Conservation (phyloP, 2,329 filamentous ascomycete genomes). For the Aspergillus niger region DNA sequence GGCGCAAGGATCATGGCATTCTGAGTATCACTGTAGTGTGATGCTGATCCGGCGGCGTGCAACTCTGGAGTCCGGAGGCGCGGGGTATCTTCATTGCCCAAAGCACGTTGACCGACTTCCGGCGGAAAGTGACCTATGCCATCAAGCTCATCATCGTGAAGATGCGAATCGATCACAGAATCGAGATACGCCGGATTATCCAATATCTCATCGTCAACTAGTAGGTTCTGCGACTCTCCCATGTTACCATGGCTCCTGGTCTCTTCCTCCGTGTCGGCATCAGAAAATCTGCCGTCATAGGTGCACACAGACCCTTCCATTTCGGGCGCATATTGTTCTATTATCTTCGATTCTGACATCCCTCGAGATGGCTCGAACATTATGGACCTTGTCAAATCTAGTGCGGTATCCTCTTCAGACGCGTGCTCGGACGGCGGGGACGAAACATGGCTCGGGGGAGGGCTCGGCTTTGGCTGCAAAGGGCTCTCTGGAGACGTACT, state of each 20-base stretch:
- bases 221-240: conserved; percentile 31
- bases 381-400: conserved; percentile 42
- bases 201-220: conserved; percentile 33
- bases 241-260: conserved; percentile 27
- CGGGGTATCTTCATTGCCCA: conserved; percentile 21
- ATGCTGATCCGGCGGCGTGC: conserved; percentile 6
- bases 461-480: conserved; percentile 36
- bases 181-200: conserved; percentile 44
- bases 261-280: conserved; percentile 44
- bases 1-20: neutral
- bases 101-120: conserved; percentile 5
- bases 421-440: conserved; percentile 30
- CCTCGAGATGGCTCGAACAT: conserved; percentile 37
- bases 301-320: conserved; percentile 38
- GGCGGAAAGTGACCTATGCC: conserved; percentile 21
- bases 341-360: neutral
- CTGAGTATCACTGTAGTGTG: conserved; percentile 9
- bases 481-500: conserved; percentile 37
- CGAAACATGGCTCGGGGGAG: conserved; percentile 30
- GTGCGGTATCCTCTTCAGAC: conserved; percentile 26
- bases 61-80: conserved; percentile 21
- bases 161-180: conserved; percentile 39
- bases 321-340: conserved; percentile 12
- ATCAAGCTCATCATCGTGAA: conserved; percentile 37
- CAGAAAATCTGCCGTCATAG: conserved; percentile 45